Evolutionary conservation across 495 filamentous ascomycete genomes (phyloP), one percentile per base, ranked within the genome.

Genomic region (Neurospora sp.): DNA sequence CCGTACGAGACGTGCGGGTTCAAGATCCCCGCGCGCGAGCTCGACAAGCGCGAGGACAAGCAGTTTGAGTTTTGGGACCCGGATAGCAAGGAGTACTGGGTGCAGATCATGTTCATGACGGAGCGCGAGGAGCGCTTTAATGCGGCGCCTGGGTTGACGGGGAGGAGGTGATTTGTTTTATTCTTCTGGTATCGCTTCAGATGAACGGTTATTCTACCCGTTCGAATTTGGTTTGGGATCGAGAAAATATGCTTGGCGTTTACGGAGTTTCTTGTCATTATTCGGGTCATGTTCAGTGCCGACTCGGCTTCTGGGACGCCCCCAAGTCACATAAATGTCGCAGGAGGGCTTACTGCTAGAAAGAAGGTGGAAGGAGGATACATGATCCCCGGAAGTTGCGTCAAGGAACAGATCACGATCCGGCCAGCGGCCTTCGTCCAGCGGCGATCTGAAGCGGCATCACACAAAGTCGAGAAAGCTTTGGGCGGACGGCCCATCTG

Each of bases 91-190:
- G 94, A 98, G 85, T 98, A 97, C 79, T 98, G 94, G 92, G 86
- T 98, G n/a, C 96, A 98, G 86, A 88, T 99, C 71, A 93, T 98
- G 88, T 99, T 98, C 85, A 94, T 98, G 89, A 98, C 96, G 45
- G 96, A 99, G 86, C 88, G 96, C 71, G 96, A 98, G 85, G 96
- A 98, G 87, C 85, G 96, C 75, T 98, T 96, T 80, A 92, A 90
- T 78, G 94, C 93, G 79, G 96, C 97, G 70, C 96, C 96, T 13
- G 96, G 96, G 34, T 83, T 98, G 81, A 94, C 81, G 70, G 84
- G 84, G 8, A 72, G 84, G 72, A 74, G 82, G 72, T 85, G 77
- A 83, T 37, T 4, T 66, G 28, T 15, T 17, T 62, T 17, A 17
- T 15, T 15, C 17, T 2, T 62, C 13, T 59, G 24, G 2, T 6